phyloP scores from a whole-genome alignment of 1,284 basidiomycete genomes.

The Rhizoctonia solani region DNA sequence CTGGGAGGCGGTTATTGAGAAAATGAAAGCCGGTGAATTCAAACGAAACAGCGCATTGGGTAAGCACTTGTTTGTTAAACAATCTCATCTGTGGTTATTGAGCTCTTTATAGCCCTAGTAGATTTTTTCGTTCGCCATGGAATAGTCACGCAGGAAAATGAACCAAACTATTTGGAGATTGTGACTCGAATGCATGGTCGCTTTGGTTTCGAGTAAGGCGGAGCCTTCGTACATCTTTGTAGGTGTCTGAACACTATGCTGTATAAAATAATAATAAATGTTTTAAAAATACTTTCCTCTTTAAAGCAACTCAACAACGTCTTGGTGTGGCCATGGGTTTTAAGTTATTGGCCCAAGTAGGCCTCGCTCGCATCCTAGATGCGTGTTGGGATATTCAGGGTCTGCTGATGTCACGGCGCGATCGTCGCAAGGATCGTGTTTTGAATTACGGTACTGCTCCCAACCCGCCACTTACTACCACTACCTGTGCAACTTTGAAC shows the following conservation, averaged over 20 bases:
- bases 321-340: no score
- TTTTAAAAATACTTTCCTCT: not conserved
- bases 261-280: not conserved
- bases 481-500: not conserved
- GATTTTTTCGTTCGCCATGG: constrained; percentile 84
- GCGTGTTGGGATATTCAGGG: not conserved
- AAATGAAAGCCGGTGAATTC: constrained; percentile 70
- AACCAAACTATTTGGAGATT: constrained; percentile 74
- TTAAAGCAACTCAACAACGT: not conserved
- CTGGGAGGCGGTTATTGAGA: constrained; percentile 56
- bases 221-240: not conserved
- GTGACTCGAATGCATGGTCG: constrained; percentile 69
- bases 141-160: constrained; percentile 74
- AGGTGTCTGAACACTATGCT: not conserved
- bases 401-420: not conserved
- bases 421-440: not conserved
- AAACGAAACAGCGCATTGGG: constrained; percentile 86
- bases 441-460: no score
- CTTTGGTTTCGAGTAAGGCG: constrained; percentile 51
- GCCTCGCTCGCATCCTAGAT: not conserved
- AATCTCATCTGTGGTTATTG: not conserved
- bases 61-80: constrained; percentile 42
- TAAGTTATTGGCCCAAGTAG: not conserved
- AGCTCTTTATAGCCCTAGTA: constrained; percentile 68
- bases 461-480: not conserved